Evolutionary conservation across 225 moss, liverwort and hornwort genomes (phyloP), one percentile per base, ranked within the genome.

Genomic region (Rhytidiadelphus loreus): DNA sequence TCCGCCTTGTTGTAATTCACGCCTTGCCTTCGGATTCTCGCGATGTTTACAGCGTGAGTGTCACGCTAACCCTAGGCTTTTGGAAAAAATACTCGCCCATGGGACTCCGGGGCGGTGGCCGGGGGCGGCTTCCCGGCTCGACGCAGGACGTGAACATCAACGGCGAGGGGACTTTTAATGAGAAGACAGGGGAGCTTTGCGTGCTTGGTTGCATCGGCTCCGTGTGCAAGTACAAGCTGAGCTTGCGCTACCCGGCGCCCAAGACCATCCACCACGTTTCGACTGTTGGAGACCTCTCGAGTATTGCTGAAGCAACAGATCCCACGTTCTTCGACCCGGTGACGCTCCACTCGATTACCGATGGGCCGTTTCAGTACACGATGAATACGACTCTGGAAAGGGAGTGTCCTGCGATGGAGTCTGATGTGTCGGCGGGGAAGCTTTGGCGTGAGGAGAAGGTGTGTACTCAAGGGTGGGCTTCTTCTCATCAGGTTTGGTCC

Each of bases 311-410:
- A 4, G 33, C 46, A 12, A 75, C 87, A 5, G 91, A 93, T 64
- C 3, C 79, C 24, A 64, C 77, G 37, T 91, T 87, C 92, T 94
- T 94, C 61, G 92, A 94, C 22, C 93, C 94, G 4, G 73, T 94
- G 24, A 33, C 89, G 32, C 86, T 94, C 50, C 91, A 86, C 17
- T 85, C 94, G 5, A 44, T 93, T 80, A 85, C 85, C 2, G 87
- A 90, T 56, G 93, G 91, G 25, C 83, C 90, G 43, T 93, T 87
- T 59, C 93, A 91, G 92, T 94, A 93, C 84, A 90, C 93, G 13
- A 87, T 87, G 93, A 94, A 94, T 61, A 62, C 85, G 2, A 92
- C 93, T 32, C 75, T 93, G 24, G 83, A 35, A 9, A 80, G 3
- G 8, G 65, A 74, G 85, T 94, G 94, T 90, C 87, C 93, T 4